Conservation (phyloP, 306 rosid genomes). For the Betula pendula region DNA sequence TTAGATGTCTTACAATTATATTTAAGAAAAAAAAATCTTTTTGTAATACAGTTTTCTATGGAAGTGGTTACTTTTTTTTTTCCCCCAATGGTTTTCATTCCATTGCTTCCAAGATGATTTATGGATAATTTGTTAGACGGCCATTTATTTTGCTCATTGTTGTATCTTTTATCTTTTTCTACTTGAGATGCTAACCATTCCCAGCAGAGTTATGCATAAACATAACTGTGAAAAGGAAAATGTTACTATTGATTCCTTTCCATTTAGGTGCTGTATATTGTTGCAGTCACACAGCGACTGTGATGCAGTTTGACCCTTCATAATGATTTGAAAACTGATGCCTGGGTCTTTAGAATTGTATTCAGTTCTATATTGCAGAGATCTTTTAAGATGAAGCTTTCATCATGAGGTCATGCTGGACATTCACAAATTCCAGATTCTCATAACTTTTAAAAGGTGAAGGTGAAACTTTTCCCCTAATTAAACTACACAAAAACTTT, state of each 20-base stretch:
- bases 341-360: background rate
- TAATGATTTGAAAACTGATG: background rate
- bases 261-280: background rate
- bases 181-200: conserved; percentile 1
- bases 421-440: background rate
- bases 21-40: background rate
- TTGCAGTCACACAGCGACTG: background rate
- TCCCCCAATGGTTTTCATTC: background rate
- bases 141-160: background rate
- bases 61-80: background rate
- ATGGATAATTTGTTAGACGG: background rate
- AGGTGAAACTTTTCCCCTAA: background rate
- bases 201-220: background rate
- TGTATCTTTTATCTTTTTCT: background rate
- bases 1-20: background rate
- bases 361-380: background rate
- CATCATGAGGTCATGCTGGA: conserved; percentile 9
- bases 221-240: background rate
- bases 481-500: background rate
- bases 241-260: background rate
- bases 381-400: background rate
- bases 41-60: background rate
- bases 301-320: background rate
- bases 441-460: background rate
- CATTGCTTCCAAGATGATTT: background rate